phyloP scores from a whole-genome alignment of 2,329 filamentous ascomycete genomes.

The Penicillium sp. region DNA sequence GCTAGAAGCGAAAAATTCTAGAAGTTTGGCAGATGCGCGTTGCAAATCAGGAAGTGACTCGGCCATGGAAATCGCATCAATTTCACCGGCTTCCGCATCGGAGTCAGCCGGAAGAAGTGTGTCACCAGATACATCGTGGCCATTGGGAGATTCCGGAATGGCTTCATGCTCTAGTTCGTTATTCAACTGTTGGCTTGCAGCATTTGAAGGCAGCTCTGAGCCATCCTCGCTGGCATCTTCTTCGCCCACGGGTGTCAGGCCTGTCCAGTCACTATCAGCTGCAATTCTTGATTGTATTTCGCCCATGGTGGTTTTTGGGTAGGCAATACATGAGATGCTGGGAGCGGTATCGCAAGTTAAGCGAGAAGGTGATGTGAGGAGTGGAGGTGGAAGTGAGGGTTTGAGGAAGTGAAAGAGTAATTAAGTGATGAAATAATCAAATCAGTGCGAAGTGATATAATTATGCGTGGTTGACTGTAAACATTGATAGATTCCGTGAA shows the following conservation, averaged over 20 bases:
- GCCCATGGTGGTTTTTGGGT: constrained; percentile 2
- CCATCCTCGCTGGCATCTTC: background rate
- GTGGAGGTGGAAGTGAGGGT: too few relatives aligned
- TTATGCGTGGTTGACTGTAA: background rate
- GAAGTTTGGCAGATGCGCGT: constrained; percentile 27
- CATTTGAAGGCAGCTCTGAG: background rate
- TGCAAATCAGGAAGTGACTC: constrained; percentile 39
- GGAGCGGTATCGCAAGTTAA: background rate
- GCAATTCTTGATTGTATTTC: background rate
- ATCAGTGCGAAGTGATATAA: background rate
- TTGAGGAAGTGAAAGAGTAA: background rate
- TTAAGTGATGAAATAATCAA: background rate
- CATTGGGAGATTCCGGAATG: constrained; percentile 2
- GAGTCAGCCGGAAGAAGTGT: constrained; percentile 30
- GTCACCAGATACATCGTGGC: constrained; percentile 30
- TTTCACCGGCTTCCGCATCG: constrained; percentile 23
- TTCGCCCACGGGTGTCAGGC: constrained; percentile 4
- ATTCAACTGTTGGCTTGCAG: constrained; percentile 7
- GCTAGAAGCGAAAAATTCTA: constrained; percentile 34
- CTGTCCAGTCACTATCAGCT: constrained; percentile 3
- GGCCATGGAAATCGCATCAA: constrained; percentile 34
- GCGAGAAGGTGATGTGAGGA: background rate
- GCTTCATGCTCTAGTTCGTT: constrained; percentile 2
- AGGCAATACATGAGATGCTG: background rate
- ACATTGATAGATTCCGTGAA: background rate